Conservation (phyloP, 176 grass and related monocot species). For the Paspalum vaginatum region DNA sequence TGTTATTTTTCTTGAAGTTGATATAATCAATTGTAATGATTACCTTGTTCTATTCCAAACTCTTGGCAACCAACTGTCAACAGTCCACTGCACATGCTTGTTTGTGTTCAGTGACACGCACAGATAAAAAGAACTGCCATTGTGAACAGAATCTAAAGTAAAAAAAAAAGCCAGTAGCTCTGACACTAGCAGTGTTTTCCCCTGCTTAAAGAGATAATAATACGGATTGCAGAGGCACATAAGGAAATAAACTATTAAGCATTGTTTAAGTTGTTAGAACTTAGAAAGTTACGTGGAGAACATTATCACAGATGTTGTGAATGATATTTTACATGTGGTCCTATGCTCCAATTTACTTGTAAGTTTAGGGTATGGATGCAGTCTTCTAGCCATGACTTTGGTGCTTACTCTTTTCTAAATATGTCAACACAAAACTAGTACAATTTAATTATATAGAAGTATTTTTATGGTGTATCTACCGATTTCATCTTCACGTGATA, state of each 20-base stretch:
- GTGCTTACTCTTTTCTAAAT: background rate
- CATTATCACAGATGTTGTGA: too few species aligned
- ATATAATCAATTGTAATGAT: slow-evolving; percentile 3
- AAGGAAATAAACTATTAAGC: slow-evolving; percentile 28
- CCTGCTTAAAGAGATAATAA: slow-evolving; percentile 5
- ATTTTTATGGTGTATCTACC: background rate
- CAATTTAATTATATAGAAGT: background rate
- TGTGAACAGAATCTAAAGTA: background rate
- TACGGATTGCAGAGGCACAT: background rate
- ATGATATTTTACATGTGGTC: too few species aligned
- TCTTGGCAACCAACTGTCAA: background rate
- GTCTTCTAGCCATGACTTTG: background rate
- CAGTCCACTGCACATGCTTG: background rate
- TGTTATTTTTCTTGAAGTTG: slow-evolving; percentile 14
- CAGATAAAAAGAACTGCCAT: background rate
- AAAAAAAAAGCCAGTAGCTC: background rate
- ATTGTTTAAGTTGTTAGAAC: slow-evolving; percentile 25
- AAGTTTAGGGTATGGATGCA: background rate
- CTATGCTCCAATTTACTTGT: background rate
- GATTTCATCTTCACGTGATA: background rate
- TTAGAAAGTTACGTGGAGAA: slow-evolving; percentile 3
- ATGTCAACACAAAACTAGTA: background rate
- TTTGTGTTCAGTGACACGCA: background rate
- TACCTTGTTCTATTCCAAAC: background rate
- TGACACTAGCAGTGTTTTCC: background rate